These are phyloP conservation scores for Neopestalotiopsis rosae DNA, from an alignment of 2,329 filamentous ascomycete species.

Conservation along the genomic window DNA sequence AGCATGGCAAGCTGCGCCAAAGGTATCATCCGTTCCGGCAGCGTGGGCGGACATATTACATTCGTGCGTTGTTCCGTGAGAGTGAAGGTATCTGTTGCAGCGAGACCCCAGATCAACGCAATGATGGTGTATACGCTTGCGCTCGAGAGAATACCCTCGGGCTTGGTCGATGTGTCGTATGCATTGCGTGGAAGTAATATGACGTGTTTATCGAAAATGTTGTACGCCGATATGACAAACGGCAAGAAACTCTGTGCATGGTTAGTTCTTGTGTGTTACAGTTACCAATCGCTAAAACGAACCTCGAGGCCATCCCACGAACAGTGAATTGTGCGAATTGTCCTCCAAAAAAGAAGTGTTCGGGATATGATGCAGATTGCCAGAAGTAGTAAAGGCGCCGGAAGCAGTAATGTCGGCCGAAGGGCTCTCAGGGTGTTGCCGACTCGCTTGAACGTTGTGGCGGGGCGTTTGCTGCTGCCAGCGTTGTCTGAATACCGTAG, in stretches of 20 bases:
- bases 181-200: constrained; percentile 29
- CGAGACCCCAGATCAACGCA: constrained; percentile 39
- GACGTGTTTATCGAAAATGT: constrained; percentile 25
- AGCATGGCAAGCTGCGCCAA: constrained; percentile 34
- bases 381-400: constrained; percentile 26
- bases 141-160: constrained; percentile 9
- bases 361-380: constrained; percentile 31
- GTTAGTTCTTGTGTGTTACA: neutral
- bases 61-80: constrained; percentile 32
- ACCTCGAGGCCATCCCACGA: constrained; percentile 41
- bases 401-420: constrained; percentile 20
- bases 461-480: constrained; percentile 13
- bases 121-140: constrained; percentile 26
- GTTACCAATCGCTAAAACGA: constrained; percentile 18
- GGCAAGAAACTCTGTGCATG: constrained; percentile 38
- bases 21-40: constrained; percentile 34
- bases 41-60: constrained; percentile 36
- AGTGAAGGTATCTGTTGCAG: constrained; percentile 32
- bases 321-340: constrained; percentile 38
- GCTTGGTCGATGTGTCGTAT: constrained; percentile 23
- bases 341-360: constrained; percentile 37
- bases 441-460: neutral
- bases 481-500: constrained; percentile 19
- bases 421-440: constrained; percentile 21
- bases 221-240: constrained; percentile 31